phyloP scores from a whole-genome alignment of 352 stramenopile species.

The Phytopythium sindhum region DNA sequence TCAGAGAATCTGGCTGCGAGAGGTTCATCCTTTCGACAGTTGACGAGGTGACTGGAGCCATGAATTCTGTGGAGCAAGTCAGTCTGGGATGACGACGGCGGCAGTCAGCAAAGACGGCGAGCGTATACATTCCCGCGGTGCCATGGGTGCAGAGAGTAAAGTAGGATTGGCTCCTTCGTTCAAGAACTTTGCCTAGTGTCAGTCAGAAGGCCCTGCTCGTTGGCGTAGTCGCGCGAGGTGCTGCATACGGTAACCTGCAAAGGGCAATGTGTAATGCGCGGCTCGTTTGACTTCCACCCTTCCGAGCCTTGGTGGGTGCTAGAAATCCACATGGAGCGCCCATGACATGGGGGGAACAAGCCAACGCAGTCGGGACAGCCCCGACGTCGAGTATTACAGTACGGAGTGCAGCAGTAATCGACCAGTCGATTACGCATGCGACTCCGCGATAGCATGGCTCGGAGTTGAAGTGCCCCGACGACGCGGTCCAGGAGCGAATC shows the following conservation, averaged over 20 bases:
- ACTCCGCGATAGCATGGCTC: not conserved
- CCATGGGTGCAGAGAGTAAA: not conserved
- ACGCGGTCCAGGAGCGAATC: too few relatives aligned
- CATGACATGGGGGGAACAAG: not conserved
- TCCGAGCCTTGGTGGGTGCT: not conserved
- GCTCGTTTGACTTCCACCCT: constrained; percentile 7
- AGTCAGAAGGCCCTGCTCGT: not conserved
- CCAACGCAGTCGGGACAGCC: not conserved
- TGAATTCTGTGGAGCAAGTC: too few relatives aligned
- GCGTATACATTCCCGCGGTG: not conserved
- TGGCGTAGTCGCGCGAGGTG: not conserved
- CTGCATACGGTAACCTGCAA: not conserved
- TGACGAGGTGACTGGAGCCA: not conserved
- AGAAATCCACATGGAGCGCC: not conserved
- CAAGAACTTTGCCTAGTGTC: not conserved
- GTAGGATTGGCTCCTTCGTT: not conserved
- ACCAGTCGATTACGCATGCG: not conserved
- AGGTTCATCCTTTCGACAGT: too few relatives aligned
- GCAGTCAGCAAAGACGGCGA: not conserved
- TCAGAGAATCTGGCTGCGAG: too few relatives aligned
- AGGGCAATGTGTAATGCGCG: not conserved
- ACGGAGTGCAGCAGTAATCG: not conserved
- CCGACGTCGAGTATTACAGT: too few relatives aligned
- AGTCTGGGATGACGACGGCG: not conserved
- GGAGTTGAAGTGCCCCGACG: not conserved